These are phyloP conservation scores for Onygena corvina DNA, from an alignment of 2,329 filamentous ascomycete species.

Conservation along the genomic window DNA sequence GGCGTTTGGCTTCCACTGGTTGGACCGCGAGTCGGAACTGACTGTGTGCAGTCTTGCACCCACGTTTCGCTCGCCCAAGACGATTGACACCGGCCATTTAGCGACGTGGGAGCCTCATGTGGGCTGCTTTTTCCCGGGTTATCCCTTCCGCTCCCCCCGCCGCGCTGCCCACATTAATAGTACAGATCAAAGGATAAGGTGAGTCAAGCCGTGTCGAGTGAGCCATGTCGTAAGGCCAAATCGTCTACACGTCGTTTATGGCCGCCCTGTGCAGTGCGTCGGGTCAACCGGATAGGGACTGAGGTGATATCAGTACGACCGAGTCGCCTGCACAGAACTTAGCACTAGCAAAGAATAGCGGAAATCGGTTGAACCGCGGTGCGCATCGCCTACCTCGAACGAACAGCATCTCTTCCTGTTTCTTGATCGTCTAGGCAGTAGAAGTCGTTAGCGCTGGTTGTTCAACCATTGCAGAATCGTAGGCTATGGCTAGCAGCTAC, in stretches of 20 bases:
- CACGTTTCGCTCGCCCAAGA: no score
- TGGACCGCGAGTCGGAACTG: no score
- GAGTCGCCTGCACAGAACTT: constrained; percentile 48
- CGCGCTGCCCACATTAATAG: no score
- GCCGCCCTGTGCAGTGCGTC: not conserved
- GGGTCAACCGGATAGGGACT: constrained; percentile 26
- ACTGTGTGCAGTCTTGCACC: no score
- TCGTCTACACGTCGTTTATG: not conserved
- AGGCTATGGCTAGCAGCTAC: constrained; percentile 38
- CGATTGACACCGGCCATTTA: no score
- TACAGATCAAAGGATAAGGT: no score
- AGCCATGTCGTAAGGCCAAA: not conserved
- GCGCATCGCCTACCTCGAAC: constrained; percentile 61
- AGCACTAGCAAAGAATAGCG: not conserved
- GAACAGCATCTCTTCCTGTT: constrained; percentile 97
- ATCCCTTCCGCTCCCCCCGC: not conserved
- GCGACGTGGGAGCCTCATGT: not conserved
- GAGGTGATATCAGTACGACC: constrained; percentile 59
- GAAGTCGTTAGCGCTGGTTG: not conserved
- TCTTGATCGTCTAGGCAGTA: constrained; percentile 68
- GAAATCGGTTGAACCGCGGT: not conserved
- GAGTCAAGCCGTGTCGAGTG: not conserved
- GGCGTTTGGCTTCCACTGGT: no score
- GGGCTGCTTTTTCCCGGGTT: not conserved
- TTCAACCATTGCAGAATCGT: not conserved